Conservation (phyloP, 495 filamentous ascomycete species). For the Aspergillus nidulans region DNA sequence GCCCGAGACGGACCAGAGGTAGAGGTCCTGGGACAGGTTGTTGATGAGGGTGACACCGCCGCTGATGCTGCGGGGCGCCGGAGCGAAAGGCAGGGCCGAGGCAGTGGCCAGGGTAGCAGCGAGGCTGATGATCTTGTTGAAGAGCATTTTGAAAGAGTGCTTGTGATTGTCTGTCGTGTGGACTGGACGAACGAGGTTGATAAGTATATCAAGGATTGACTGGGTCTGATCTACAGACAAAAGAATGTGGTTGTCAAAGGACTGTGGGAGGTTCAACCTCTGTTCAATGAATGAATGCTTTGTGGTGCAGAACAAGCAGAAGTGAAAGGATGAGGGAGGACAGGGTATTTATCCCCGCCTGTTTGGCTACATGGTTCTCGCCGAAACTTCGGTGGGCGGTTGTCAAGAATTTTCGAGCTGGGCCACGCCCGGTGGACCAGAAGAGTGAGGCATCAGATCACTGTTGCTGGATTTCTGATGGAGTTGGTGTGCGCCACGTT, state of each 20-base stretch:
- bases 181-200: neutral
- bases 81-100: neutral
- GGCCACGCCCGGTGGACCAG: neutral
- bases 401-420: neutral
- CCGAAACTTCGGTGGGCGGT: neutral
- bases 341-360: neutral
- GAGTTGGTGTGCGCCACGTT: constrained; percentile 1
- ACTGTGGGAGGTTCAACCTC: constrained; percentile 14
- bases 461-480: neutral
- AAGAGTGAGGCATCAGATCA: constrained; percentile 5
- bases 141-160: constrained; percentile 6
- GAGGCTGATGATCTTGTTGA: constrained; percentile 6
- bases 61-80: neutral
- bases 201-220: constrained; percentile 2
- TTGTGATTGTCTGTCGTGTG: neutral
- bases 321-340: neutral
- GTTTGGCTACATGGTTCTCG: neutral
- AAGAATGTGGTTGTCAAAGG: constrained; percentile 9
- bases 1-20: constrained; percentile 39
- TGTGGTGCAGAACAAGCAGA: neutral
- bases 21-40: constrained; percentile 32
- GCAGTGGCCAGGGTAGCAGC: constrained; percentile 4
- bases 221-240: constrained; percentile 11
- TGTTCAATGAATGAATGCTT: constrained; percentile 3
- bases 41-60: constrained; percentile 20